A percentile compares a stretch with the other conserved stretches of the same genome.
Evolutionary conservation across 2,329 filamentous ascomycete species (phyloP).

Genomic region (Diaporthe caulivora): DNA sequence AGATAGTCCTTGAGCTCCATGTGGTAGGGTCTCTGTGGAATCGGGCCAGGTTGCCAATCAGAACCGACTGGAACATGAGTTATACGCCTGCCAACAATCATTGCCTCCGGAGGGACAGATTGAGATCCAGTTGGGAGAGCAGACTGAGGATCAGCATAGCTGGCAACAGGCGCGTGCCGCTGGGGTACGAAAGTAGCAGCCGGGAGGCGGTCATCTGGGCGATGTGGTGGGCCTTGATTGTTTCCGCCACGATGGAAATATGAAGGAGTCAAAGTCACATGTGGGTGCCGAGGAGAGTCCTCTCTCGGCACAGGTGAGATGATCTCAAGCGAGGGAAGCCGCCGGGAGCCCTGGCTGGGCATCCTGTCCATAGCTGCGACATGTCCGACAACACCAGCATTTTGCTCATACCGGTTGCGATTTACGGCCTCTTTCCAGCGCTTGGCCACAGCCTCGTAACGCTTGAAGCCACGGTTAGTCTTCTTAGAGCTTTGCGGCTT

Average conservation of each 20-base stretch:
- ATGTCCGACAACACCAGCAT: slow-evolving; percentile 15
- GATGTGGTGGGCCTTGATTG: not conserved
- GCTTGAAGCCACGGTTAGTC: slow-evolving; percentile 59
- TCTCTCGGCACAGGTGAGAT: slow-evolving; percentile 34
- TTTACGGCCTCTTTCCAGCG: slow-evolving; percentile 50
- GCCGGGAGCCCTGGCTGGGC: slow-evolving; percentile 38
- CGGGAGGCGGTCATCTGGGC: slow-evolving; percentile 16
- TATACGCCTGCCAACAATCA: slow-evolving; percentile 34
- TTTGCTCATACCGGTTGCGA: slow-evolving; percentile 45
- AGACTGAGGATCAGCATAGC: not conserved
- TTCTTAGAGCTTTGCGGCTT: slow-evolving; percentile 48
- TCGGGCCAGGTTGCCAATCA: slow-evolving; percentile 10
- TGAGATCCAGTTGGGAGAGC: not conserved
- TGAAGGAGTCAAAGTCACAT: slow-evolving; percentile 38
- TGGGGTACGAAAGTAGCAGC: slow-evolving; percentile 25
- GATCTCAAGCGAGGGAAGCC: slow-evolving; percentile 35
- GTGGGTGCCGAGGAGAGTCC: slow-evolving; percentile 32
- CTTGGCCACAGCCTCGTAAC: slow-evolving; percentile 54
- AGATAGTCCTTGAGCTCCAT: slow-evolving; percentile 56
- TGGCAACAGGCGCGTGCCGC: slow-evolving; percentile 19
- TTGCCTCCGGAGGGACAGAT: slow-evolving; percentile 29
- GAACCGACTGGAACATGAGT: slow-evolving; percentile 35
- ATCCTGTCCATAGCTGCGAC: slow-evolving; percentile 38
- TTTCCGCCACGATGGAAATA: slow-evolving; percentile 29
- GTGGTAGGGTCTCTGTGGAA: slow-evolving; percentile 43